A percentile compares a stretch with the other conserved stretches of the same genome.
These are phyloP conservation scores for Fomitopsis palustris DNA, from an alignment of 1,284 basidiomycete species.

Conservation along the genomic window DNA sequence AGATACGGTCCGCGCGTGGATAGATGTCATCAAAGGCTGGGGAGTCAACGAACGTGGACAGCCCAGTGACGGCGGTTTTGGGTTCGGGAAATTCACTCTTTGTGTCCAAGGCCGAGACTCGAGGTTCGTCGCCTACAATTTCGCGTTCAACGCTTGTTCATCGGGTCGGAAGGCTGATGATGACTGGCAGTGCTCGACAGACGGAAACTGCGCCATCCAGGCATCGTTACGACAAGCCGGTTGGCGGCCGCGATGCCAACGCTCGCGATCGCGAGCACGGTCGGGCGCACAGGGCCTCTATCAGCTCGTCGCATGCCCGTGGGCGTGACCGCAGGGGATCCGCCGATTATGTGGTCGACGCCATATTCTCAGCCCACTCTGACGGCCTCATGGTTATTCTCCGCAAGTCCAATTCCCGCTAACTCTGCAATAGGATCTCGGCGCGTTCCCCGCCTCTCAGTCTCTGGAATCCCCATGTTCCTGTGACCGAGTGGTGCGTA, in stretches of 20 bases:
- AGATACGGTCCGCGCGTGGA: conserved; percentile 60
- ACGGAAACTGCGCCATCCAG: conserved; percentile 20
- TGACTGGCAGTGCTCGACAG: conserved; percentile 19
- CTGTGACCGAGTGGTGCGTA: neutral
- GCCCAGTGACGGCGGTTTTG: conserved; percentile 77
- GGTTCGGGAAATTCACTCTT: conserved; percentile 65
- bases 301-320: conserved; percentile 5
- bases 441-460: neutral
- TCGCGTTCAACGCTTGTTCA: neutral
- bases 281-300: conserved; percentile 6
- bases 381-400: conserved; percentile 77
- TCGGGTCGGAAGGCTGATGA: neutral
- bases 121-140: conserved; percentile 33
- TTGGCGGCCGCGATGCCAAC: neutral
- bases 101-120: conserved; percentile 56
- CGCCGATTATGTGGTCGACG: conserved; percentile 53
- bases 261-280: neutral
- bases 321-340: conserved; percentile 10
- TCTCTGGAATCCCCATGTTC: neutral
- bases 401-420: conserved; percentile 29
- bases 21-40: conserved; percentile 72
- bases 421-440: neutral
- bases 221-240: conserved; percentile 16
- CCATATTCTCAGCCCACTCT: conserved; percentile 78
- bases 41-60: conserved; percentile 76